These are phyloP conservation scores for Globisporangium viniferum DNA, from an alignment of 352 stramenopile species.

Conservation along the genomic window DNA sequence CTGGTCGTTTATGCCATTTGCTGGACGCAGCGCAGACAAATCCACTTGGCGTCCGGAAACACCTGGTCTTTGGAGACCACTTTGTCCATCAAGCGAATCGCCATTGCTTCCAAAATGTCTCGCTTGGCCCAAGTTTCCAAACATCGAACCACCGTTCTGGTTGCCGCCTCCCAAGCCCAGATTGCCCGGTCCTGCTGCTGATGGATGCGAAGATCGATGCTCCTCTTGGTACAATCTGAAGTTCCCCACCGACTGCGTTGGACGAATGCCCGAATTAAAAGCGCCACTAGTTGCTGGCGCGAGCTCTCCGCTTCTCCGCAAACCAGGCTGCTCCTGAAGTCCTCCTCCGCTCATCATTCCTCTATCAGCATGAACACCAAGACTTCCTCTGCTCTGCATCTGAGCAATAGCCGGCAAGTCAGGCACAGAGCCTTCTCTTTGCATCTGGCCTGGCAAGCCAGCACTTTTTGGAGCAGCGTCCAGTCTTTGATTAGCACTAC, in stretches of 20 bases:
- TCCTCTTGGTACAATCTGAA: constrained; percentile 70
- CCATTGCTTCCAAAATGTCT: constrained; percentile 7
- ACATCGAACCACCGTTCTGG: constrained; percentile 13
- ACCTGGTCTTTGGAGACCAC: neutral
- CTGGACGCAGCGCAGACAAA: neutral
- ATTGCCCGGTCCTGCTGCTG: neutral
- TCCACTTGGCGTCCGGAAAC: constrained; percentile 5
- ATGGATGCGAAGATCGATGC: constrained; percentile 16
- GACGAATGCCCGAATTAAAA: constrained; percentile 35
- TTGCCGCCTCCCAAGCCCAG: neutral
- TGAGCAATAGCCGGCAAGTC: constrained; percentile 20
- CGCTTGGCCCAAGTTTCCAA: constrained; percentile 16
- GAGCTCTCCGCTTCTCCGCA: constrained; percentile 22
- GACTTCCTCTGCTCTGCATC: constrained; percentile 11
- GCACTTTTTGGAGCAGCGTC: constrained; percentile 15
- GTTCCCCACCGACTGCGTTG: constrained; percentile 69
- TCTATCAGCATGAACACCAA: constrained; percentile 9
- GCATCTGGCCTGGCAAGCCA: constrained; percentile 21
- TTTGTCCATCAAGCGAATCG: neutral
- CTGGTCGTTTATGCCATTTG: neutral
- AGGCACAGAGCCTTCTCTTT: constrained; percentile 39
- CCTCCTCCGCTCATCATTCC: constrained; percentile 7
- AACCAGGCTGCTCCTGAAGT: constrained; percentile 22
- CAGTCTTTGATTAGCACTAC: neutral
- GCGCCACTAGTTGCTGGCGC: constrained; percentile 15